These are phyloP conservation scores for Penicillium thymicola DNA, from an alignment of 2,329 filamentous ascomycete species.

Conservation along the genomic window DNA sequence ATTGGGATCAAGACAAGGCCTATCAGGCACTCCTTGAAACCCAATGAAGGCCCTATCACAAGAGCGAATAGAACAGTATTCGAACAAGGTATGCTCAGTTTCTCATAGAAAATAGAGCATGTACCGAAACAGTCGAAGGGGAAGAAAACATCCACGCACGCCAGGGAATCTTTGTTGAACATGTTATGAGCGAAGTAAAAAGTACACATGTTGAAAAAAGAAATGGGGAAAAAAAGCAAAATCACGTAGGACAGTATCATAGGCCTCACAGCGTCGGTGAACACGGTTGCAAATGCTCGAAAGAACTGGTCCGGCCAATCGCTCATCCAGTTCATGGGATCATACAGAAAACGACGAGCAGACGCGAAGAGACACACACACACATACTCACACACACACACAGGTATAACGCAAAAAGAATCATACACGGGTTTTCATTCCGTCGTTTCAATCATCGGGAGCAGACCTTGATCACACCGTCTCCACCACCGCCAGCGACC, in stretches of 20 bases:
- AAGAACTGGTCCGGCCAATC: slow-evolving; percentile 30
- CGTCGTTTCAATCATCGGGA: slow-evolving; percentile 35
- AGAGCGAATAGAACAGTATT: neutral
- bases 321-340: slow-evolving; percentile 37
- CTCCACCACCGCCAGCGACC: slow-evolving; percentile 90
- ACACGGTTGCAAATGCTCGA: slow-evolving; percentile 40
- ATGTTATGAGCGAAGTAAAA: slow-evolving; percentile 22
- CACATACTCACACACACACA: slow-evolving; percentile 21
- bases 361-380: slow-evolving; percentile 25
- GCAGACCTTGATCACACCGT: slow-evolving; percentile 94
- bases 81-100: neutral
- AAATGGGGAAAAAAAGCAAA: slow-evolving; percentile 17
- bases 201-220: slow-evolving; percentile 20
- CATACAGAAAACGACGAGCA: slow-evolving; percentile 20
- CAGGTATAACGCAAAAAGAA: slow-evolving; percentile 21
- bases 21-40: neutral
- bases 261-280: slow-evolving; percentile 29
- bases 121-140: slow-evolving; percentile 1
- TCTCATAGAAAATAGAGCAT: neutral
- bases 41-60: neutral
- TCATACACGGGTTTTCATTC: slow-evolving; percentile 30
- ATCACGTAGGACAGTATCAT: slow-evolving; percentile 34
- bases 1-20: neutral
- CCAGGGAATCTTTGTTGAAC: slow-evolving; percentile 25
- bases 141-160: slow-evolving; percentile 12